Evolutionary conservation across 2,329 filamentous ascomycete species (phyloP), one percentile per base, ranked within the genome.

Genomic region (Stachybotrys chartarum): DNA sequence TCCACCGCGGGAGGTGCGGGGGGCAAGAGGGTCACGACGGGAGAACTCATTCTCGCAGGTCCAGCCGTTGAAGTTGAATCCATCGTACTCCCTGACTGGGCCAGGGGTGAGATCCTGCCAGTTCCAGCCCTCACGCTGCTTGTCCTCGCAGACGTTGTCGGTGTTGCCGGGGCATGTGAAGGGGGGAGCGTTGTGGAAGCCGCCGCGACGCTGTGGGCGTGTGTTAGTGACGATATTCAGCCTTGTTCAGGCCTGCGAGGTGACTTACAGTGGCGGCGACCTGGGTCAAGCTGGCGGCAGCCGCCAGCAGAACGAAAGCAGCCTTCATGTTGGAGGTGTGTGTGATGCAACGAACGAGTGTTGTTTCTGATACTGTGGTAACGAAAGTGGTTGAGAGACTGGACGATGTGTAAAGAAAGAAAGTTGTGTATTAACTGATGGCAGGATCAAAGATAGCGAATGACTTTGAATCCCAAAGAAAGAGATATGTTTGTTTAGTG

Each of bases 1-100:
- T 24, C 24, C 87, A 64, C 74, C 31, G 31, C 50, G 72, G 63
- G 80, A 73, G 56, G 71, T 75, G 62, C 82, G 73, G 68, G 80
- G 78, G 57, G 72, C 72, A 52, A 83, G 70, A 55, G 68, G 70
- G 69, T 85, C 82, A 61, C 84, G 81, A 77, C 85, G 86, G 65
- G 68, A 65, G 62, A 69, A 71, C 64, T 78, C 79, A 67, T 82
- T 78, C 63, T 79, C 74, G 76, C 89, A 95, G 53, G 75, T 76
- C 76, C 86, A 94, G 64, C 88, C 89, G 51, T 75, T 80, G 78
- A 91, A 93, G 59, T 79, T 74, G 72, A 93, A 90, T 66, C 84
- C 88, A 53, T 82, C 83, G 70, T 91, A 96, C 63, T 69, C 73
- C 60, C 70, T 72, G 72, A 96, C 85, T 16, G 68, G 64, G 49